phyloP scores from a whole-genome alignment of 2,329 filamentous ascomycete species.

The Arthrobotrys pseudoclavata region DNA sequence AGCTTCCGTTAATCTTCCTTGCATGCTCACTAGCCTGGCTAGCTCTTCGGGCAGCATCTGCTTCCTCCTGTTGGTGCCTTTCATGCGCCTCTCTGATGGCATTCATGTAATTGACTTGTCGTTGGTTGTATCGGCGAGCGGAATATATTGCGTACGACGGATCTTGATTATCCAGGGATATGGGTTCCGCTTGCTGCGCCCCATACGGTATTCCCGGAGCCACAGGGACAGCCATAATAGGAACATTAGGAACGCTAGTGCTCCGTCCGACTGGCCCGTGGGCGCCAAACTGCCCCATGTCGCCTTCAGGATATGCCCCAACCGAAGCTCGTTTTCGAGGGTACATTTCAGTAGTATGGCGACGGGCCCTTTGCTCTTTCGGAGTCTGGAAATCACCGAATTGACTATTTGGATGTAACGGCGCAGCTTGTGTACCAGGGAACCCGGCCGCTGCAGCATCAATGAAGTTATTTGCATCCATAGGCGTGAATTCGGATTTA shows the following conservation, averaged over 20 bases:
- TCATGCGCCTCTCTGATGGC: conserved; percentile 45
- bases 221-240: conserved; percentile 8
- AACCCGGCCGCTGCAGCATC: conserved; percentile 33
- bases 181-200: conserved; percentile 7
- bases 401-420: conserved; percentile 15
- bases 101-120: conserved; percentile 47
- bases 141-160: conserved; percentile 38
- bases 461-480: conserved; percentile 35
- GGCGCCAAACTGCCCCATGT: conserved; percentile 32
- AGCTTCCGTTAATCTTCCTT: conserved; percentile 24
- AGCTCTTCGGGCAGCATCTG: conserved; percentile 37
- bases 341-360: conserved; percentile 45
- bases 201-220: conserved; percentile 21
- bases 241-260: conserved; percentile 48
- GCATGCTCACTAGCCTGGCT: conserved; percentile 49
- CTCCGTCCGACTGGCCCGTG: conserved; percentile 33
- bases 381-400: conserved; percentile 31
- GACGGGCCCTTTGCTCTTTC: conserved; percentile 28
- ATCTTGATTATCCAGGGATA: conserved; percentile 38
- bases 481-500: conserved; percentile 23
- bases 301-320: conserved; percentile 33
- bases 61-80: conserved; percentile 46
- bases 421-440: conserved; percentile 18
- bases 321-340: conserved; percentile 41
- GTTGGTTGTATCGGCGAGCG: conserved; percentile 40